These are phyloP conservation scores for Leccinum uliginosum DNA, from an alignment of 768 basidiomycete genomes.

Conservation along the genomic window DNA sequence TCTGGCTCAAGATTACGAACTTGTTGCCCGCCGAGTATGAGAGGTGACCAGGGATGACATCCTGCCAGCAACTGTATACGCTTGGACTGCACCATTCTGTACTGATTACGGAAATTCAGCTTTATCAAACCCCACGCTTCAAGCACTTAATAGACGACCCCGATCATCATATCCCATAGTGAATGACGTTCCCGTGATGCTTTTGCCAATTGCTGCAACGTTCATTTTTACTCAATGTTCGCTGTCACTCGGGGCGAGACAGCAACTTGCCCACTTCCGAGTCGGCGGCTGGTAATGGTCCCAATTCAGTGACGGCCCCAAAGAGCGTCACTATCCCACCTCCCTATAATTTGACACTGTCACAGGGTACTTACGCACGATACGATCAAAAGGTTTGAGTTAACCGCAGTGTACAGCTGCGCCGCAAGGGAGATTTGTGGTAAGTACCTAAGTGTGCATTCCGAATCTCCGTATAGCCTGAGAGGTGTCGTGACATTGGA, in stretches of 20 bases:
- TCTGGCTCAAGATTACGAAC: too few relatives aligned
- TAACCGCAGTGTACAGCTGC: slow-evolving; percentile 28
- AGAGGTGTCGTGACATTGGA: slow-evolving; percentile 86
- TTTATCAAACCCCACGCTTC: too few relatives aligned
- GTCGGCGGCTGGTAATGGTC: slow-evolving; percentile 6
- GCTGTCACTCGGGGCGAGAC: neutral
- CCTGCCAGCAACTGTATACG: too few relatives aligned
- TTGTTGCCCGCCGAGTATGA: too few relatives aligned
- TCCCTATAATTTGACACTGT: slow-evolving; percentile 45
- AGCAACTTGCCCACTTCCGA: slow-evolving; percentile 10
- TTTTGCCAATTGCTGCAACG: too few relatives aligned
- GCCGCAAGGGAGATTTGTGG: slow-evolving; percentile 86
- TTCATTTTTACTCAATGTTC: too few relatives aligned
- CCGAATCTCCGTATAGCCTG: slow-evolving; percentile 48
- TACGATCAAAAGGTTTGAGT: slow-evolving; percentile 41
- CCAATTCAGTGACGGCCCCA: slow-evolving; percentile 21
- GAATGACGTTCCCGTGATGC: too few relatives aligned
- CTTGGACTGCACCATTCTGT: too few relatives aligned
- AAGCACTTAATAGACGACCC: too few relatives aligned
- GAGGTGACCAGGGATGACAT: too few relatives aligned
- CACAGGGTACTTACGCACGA: slow-evolving; percentile 37
- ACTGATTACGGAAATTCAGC: too few relatives aligned
- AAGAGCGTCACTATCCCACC: slow-evolving; percentile 34
- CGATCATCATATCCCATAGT: too few relatives aligned
- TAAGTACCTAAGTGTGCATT: slow-evolving; percentile 94